phyloP scores from a whole-genome alignment of 257 asterid species.

The Solanum microdontum region DNA sequence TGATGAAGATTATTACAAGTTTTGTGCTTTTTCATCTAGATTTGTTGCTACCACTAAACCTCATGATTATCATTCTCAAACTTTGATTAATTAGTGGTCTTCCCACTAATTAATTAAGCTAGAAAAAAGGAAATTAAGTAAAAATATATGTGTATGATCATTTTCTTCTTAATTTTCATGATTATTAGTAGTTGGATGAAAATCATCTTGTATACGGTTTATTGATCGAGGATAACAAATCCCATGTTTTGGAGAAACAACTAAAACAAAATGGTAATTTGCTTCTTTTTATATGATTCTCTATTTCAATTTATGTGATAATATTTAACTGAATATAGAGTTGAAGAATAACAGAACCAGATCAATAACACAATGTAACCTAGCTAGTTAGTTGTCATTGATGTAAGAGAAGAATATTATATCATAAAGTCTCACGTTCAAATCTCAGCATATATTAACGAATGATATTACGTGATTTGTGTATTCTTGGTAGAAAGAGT shows the following conservation, averaged over 20 bases:
- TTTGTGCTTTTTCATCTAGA: constrained; percentile 66
- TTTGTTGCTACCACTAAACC: constrained; percentile 33
- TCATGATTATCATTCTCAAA: constrained; percentile 9
- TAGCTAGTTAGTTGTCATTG: background rate
- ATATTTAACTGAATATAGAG: background rate
- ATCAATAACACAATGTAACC: too few relatives aligned
- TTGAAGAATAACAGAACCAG: too few relatives aligned
- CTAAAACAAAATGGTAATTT: background rate
- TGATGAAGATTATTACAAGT: constrained; percentile 46
- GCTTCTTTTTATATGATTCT: background rate
- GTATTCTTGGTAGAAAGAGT: background rate
- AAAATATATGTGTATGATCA: background rate
- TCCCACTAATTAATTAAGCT: constrained; percentile 1
- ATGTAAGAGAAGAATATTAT: background rate
- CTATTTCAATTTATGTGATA: background rate
- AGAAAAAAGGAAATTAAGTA: background rate
- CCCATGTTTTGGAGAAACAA: background rate
- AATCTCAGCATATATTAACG: background rate
- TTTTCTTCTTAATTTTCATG: background rate
- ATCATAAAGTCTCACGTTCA: background rate
- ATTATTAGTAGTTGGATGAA: background rate
- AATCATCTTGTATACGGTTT: background rate
- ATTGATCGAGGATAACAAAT: background rate
- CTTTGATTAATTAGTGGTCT: constrained; percentile 3
- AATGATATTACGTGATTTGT: background rate